A percentile compares a stretch with the other conserved stretches of the same genome.
Conservation (phyloP, 2,329 filamentous ascomycete genomes). For the Nemania abortiva region DNA sequence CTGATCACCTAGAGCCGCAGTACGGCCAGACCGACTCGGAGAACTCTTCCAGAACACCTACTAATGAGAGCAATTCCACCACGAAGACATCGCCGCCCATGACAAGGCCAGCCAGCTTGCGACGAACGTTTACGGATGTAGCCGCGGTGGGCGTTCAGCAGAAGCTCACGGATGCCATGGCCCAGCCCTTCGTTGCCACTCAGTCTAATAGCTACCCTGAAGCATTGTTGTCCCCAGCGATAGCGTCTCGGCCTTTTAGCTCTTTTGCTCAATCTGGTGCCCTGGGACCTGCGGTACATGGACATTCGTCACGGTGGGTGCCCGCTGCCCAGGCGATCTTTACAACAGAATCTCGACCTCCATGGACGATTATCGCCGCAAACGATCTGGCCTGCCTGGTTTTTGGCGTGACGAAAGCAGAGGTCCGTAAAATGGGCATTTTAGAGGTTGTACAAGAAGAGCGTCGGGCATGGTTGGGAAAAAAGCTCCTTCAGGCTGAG, state of each 20-base stretch:
- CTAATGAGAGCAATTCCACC: constrained; percentile 67
- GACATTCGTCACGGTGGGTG: constrained; percentile 89
- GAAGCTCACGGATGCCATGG: constrained; percentile 85
- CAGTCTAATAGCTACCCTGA: constrained; percentile 55
- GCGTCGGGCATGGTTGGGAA: constrained; percentile 87
- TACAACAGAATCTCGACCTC: constrained; percentile 88
- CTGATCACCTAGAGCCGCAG: constrained; percentile 38
- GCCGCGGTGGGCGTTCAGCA: constrained; percentile 80
- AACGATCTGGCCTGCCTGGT: constrained; percentile 96
- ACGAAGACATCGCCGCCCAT: constrained; percentile 65
- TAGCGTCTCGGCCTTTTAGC: constrained; percentile 56
- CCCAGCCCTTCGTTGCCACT: constrained; percentile 79
- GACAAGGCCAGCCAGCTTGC: constrained; percentile 75
- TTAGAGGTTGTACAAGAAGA: constrained; percentile 94
- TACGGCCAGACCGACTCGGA: constrained; percentile 56
- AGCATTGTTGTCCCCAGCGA: constrained; percentile 58
- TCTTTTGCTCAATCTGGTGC: constrained; percentile 59
- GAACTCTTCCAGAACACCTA: constrained; percentile 65
- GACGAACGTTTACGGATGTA: constrained; percentile 89
- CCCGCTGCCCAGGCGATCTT: constrained; percentile 97
- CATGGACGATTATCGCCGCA: constrained; percentile 95
- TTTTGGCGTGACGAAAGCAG: constrained; percentile 98
- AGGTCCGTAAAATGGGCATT: constrained; percentile 94
- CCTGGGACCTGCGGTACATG: constrained; percentile 76
- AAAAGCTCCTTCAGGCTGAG: constrained; percentile 78